These are phyloP conservation scores for Trichoderma cornu-damae DNA, from an alignment of 2,329 filamentous ascomycete genomes.

Conservation along the genomic window DNA sequence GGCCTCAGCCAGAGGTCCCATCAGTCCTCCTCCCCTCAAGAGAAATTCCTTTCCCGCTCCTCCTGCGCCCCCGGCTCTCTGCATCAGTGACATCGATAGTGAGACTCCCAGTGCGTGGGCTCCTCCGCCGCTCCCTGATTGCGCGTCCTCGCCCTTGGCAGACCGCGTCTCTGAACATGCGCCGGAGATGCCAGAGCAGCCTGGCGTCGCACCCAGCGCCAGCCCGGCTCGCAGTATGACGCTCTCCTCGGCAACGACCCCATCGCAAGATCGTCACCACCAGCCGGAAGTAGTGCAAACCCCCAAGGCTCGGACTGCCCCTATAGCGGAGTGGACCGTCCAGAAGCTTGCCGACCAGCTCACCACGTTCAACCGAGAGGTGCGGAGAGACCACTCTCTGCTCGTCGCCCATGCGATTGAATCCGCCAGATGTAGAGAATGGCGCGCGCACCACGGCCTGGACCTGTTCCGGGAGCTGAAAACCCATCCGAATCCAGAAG, in stretches of 20 bases:
- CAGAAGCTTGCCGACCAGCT: slow-evolving; percentile 41
- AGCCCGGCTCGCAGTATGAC: slow-evolving; percentile 14
- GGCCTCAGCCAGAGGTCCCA: slow-evolving; percentile 20
- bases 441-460: slow-evolving; percentile 37
- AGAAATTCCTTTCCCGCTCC: slow-evolving; percentile 19
- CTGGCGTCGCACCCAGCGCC: slow-evolving; percentile 14
- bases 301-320: slow-evolving; percentile 24
- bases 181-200: slow-evolving; percentile 25
- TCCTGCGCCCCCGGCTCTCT: not conserved
- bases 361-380: slow-evolving; percentile 37
- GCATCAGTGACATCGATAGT: not conserved
- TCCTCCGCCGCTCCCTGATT: slow-evolving; percentile 5
- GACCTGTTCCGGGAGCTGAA: slow-evolving; percentile 47
- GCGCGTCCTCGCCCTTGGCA: slow-evolving; percentile 17
- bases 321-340: slow-evolving; percentile 38
- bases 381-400: slow-evolving; percentile 42
- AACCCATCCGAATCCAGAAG: slow-evolving; percentile 33
- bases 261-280: not conserved
- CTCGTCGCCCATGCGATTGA: slow-evolving; percentile 43
- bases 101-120: not conserved
- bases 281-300: slow-evolving; percentile 6
- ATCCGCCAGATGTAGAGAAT: slow-evolving; percentile 39
- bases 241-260: not conserved
- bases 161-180: slow-evolving; percentile 21
- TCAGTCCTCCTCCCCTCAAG: slow-evolving; percentile 30